phyloP scores from a whole-genome alignment of 768 basidiomycete genomes.

The Epithele typhae region DNA sequence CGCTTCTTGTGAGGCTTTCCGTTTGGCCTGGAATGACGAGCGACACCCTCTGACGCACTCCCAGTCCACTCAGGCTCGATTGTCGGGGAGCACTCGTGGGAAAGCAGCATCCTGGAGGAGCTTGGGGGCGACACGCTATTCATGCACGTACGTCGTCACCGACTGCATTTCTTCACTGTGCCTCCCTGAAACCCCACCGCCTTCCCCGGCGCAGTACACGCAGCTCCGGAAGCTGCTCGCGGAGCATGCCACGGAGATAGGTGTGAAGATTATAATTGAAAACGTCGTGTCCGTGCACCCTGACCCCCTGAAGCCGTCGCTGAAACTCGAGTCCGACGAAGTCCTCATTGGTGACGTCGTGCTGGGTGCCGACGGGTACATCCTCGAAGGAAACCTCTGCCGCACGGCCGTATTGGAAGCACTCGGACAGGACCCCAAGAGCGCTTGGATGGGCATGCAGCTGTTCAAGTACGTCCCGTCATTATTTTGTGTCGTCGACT shows the following conservation, averaged over 20 bases:
- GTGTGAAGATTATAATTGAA: slow-evolving; percentile 17
- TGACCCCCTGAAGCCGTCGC: slow-evolving; percentile 16
- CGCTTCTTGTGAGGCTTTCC: no score
- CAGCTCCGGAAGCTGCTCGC: slow-evolving; percentile 27
- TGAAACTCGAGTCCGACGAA: slow-evolving; percentile 24
- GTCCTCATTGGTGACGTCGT: slow-evolving; percentile 25
- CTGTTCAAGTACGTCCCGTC: slow-evolving; percentile 17
- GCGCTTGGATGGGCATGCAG: slow-evolving; percentile 10
- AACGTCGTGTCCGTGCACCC: slow-evolving; percentile 13
- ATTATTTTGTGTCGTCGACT: neutral
- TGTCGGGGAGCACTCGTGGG: slow-evolving; percentile 43
- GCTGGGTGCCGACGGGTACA: slow-evolving; percentile 23
- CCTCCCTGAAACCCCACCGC: neutral
- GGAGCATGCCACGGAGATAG: slow-evolving; percentile 17
- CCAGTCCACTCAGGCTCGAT: slow-evolving; percentile 42
- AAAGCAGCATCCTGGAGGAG: slow-evolving; percentile 43
- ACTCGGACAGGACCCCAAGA: slow-evolving; percentile 2
- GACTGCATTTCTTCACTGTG: neutral
- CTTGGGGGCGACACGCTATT: slow-evolving; percentile 45
- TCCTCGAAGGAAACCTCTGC: slow-evolving; percentile 1
- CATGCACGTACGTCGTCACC: slow-evolving; percentile 37
- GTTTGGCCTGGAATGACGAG: no score
- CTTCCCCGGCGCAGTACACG: slow-evolving; percentile 17
- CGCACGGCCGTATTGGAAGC: slow-evolving; percentile 12
- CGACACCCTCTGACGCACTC: no score